Base-by-base conservation (phyloP, 768 basidiomycete species). In the Postia placenta region DNA sequence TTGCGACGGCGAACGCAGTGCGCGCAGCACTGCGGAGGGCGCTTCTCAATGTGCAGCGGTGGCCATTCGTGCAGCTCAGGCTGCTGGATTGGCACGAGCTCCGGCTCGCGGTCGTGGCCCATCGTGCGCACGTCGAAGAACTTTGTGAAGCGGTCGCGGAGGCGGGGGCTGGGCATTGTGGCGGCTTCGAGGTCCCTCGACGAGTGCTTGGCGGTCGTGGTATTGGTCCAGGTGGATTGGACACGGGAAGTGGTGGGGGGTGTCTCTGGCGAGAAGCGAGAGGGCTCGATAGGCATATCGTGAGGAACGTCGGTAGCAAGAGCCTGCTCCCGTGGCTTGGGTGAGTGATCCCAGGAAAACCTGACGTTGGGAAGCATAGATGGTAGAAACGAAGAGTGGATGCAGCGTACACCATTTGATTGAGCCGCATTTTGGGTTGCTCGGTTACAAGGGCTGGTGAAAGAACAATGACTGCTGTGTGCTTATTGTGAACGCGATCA, bases 241-340 rank as follows among this genome's bases (percentile, higher is more conserved):
- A 55, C 59, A 24, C 59, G 63, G 12, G 61, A 59, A n/a, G 62
- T 63, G 5, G 59, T 49, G 2, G 55, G 60, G 11, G 69, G 67
- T 9, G 73, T 71, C n/a, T 69, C 69, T 30, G 74, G 70, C 17
- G 74, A 75, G 59, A 75, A 74, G 41, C 62, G 72, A 38, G 74
- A 74, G 2, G 50, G 49, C 48, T 67, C 66, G 43, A 66, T 30
- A 2, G 60, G 60, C 12, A 47, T 35, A 47, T 62, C 53, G 27
- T 51, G 48, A 6, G 58, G 54, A 11, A 57, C 57, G 1, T 51
- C 40, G 15, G 48, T 49, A 48, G 52, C 52, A 2, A 50, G 14
- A 17, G 25, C n/a, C 14, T 12, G 45, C 33, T 44, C 27, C 12
- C 12, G 41, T 23, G 28, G 27, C 12, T 5, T 46, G 28, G 42